Evolutionary conservation across 306 rosid species (phyloP).

Genomic region (Vachellia pachyceras): DNA sequence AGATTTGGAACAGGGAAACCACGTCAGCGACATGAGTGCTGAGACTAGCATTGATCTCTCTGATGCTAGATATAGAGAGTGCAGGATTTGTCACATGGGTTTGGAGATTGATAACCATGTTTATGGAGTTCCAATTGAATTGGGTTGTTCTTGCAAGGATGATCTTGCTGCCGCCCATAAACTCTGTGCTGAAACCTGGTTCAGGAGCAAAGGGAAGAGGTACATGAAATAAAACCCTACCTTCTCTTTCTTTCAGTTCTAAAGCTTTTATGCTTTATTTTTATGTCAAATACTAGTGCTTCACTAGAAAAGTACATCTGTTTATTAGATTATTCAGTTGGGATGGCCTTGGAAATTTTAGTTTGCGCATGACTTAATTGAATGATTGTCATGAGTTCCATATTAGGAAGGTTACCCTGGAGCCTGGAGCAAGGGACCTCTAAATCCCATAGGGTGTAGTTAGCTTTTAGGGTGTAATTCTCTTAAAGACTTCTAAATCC

Average conservation of each 20-base stretch:
- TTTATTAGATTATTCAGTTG: neutral
- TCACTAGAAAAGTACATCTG: neutral
- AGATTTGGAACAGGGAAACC: constrained; percentile 75
- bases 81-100: constrained; percentile 95
- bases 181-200: constrained; percentile 94
- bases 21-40: constrained; percentile 56
- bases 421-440: too few relatives aligned
- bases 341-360: constrained; percentile 4
- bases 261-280: constrained; percentile 1
- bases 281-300: neutral
- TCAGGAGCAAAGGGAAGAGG: constrained; percentile 91
- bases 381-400: neutral
- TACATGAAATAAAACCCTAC: constrained; percentile 47
- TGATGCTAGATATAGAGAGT: constrained; percentile 83
- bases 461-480: too few relatives aligned
- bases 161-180: constrained; percentile 92
- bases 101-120: constrained; percentile 91
- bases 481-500: too few relatives aligned
- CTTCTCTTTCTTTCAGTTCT: constrained; percentile 16
- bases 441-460: too few relatives aligned
- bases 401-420: too few relatives aligned
- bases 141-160: constrained; percentile 94
- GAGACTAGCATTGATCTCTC: constrained; percentile 73
- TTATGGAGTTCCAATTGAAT: constrained; percentile 78
- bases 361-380: constrained; percentile 29